phyloP scores from a whole-genome alignment of 495 filamentous ascomycete species.

The Bacidia gigantensis region DNA sequence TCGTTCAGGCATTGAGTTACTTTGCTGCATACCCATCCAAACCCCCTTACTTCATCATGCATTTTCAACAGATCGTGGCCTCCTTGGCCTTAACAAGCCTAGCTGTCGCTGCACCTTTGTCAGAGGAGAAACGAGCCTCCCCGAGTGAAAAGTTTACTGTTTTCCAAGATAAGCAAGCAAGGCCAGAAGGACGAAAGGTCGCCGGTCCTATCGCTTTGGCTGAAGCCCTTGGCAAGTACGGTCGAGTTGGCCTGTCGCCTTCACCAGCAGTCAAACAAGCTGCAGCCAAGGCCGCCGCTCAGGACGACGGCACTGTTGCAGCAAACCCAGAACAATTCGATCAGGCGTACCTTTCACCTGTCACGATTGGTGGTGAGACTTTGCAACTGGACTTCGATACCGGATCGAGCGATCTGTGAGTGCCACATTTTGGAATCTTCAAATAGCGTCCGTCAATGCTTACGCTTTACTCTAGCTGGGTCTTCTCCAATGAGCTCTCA shows the following conservation, averaged over 20 bases:
- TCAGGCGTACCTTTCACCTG: conserved; percentile 50
- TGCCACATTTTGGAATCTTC: conserved; percentile 2
- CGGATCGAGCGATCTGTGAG: conserved; percentile 61
- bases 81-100: conserved; percentile 11
- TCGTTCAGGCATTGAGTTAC: too few species aligned
- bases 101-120: conserved; percentile 7
- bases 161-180: conserved; percentile 5
- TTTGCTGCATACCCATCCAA: too few species aligned
- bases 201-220: conserved; percentile 29
- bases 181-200: conserved; percentile 15
- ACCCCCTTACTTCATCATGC: conserved; percentile 6
- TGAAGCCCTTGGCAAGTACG: conserved; percentile 32
- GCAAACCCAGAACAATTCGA: conserved; percentile 45
- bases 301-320: conserved; percentile 31
- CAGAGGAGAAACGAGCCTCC: conserved; percentile 5
- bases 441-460: conserved; percentile 11
- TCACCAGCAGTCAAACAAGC: conserved; percentile 28
- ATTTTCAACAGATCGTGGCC: conserved; percentile 12
- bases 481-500: conserved; percentile 37
- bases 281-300: conserved; percentile 28
- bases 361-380: conserved; percentile 47
- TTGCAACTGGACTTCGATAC: conserved; percentile 63
- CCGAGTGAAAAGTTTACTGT: conserved; percentile 8
- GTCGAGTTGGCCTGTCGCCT: conserved; percentile 20
- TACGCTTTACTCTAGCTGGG: conserved; percentile 25